Evolutionary conservation across 2,329 filamentous ascomycete species (phyloP), one percentile per base, ranked within the genome.

Genomic region (Xylariaceae sp.): DNA sequence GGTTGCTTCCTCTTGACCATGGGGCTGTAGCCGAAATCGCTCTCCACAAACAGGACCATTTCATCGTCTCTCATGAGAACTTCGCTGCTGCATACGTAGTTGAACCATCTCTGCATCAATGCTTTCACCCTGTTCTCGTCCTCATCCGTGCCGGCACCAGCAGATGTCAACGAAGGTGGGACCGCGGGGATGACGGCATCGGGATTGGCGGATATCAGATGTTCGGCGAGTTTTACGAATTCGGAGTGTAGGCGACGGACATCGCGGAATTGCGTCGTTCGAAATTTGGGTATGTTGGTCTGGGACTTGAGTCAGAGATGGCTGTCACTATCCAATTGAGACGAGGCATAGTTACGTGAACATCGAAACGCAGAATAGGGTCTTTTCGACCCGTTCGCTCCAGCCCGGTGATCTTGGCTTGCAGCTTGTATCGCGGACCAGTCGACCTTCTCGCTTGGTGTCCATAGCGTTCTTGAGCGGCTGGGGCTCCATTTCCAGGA

Each of bases 231-330:
- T 62, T 96, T 98, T 44, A 86, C 73, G 52, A 98, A 98, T 57
- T 98, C 92, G 30, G 86, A 88, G 61, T 98, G 92, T 41, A 93
- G 82, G 40, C 92, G 85, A 49, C 92, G 84, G 46, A 98, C 88
- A 61, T 98, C 92, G 54, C 92, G 88, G 64, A 95, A 98, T 59
- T 98, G 92, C 5, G 92, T 98, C 1, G 92, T 98, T 50, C 92
- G 79, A 61, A 95, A 98, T 49, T 90, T 90, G 33, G 90, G 89
- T n/a, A 98, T 82, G 62, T 98, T 98, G 45, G 92, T 98, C 92
- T 98, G 37, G 8, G 19, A 18, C 22, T 31, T 23, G 40, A 16
- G 21, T 45, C 23, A 43, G 44, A 32, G 32, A n/a, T n/a, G n/a
- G n/a, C n/a, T n/a, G n/a, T n/a, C n/a, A n/a, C n/a, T n/a, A n/a